These are phyloP conservation scores for Artomyces pyxidatus DNA, from an alignment of 768 basidiomycete genomes.

Conservation along the genomic window DNA sequence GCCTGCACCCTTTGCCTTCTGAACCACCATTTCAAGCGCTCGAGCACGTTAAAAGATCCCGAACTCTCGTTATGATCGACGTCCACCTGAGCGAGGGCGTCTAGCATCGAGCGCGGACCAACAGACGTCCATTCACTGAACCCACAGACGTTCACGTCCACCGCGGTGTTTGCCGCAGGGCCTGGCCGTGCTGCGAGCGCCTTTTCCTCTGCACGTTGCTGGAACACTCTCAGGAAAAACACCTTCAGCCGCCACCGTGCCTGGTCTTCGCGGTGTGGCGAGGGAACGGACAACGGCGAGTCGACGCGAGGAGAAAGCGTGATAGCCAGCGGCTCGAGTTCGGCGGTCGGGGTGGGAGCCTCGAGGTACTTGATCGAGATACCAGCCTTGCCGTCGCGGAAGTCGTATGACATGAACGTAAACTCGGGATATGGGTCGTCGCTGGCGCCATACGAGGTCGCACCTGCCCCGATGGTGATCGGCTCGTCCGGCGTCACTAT, in stretches of 20 bases:
- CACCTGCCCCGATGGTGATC: background rate
- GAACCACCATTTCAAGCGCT: background rate
- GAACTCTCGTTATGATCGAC: background rate
- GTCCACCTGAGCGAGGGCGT: background rate
- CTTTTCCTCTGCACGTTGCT: too few species aligned
- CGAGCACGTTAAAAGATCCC: background rate
- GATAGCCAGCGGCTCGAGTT: background rate
- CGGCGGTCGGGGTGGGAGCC: background rate
- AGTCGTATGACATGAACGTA: background rate
- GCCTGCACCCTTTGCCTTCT: background rate
- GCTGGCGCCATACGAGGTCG: background rate
- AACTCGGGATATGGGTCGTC: constrained; percentile 3
- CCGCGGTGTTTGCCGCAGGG: background rate
- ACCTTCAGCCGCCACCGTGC: background rate
- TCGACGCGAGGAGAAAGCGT: background rate
- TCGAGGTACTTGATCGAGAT: background rate
- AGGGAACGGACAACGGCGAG: background rate
- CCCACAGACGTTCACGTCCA: background rate
- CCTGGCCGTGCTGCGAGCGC: background rate
- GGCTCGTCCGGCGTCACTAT: background rate
- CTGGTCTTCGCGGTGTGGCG: background rate
- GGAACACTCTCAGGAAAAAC: background rate
- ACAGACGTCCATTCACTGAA: background rate
- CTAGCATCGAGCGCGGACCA: background rate
- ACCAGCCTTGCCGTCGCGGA: background rate